Evolutionary conservation across 78 protist species (phyloP).

Genomic region (Guillardia theta): DNA sequence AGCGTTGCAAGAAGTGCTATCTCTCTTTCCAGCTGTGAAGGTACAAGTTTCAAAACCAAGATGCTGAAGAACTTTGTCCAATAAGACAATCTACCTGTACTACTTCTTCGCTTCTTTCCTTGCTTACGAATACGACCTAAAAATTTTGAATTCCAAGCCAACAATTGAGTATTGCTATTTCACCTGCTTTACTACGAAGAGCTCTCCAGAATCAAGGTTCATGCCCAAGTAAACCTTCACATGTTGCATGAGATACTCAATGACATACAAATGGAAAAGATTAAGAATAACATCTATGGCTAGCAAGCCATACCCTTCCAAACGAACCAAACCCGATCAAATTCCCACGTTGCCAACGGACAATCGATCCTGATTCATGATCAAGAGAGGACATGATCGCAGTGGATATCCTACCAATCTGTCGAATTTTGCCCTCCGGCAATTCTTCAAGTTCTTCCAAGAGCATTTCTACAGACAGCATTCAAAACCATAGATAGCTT

Average conservation of each 20-base stretch:
- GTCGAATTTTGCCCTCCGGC: no score
- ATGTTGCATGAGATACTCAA: no score
- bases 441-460: no score
- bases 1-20: background rate
- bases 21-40: background rate
- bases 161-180: no score
- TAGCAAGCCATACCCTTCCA: conserved; percentile 28
- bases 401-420: no score
- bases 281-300: no score
- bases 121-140: background rate
- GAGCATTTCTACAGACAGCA: no score
- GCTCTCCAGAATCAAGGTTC: background rate
- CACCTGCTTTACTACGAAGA: conserved; percentile 42
- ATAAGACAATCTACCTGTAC: background rate
- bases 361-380: no score
- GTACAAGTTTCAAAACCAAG: background rate
- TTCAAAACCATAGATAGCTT: no score
- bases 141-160: no score
- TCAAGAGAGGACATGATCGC: no score
- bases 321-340: background rate
- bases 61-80: background rate
- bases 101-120: background rate
- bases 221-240: background rate
- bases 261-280: no score
- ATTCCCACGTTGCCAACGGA: conserved; percentile 26